These are phyloP conservation scores for Vitellaria paradoxa DNA, from an alignment of 179 eudicot species.

Conservation along the genomic window DNA sequence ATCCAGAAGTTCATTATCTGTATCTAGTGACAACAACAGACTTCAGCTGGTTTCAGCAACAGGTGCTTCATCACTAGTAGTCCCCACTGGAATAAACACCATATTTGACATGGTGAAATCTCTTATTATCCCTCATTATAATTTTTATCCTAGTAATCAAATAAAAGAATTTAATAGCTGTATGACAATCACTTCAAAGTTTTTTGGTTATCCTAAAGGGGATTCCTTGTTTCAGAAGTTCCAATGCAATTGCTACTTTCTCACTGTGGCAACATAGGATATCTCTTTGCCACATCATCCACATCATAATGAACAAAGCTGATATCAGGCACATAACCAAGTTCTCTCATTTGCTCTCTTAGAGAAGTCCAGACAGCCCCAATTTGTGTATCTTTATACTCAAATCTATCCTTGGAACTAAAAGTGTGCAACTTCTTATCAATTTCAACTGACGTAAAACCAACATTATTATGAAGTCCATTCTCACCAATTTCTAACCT, in stretches of 20 bases:
- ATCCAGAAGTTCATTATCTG: too few species aligned
- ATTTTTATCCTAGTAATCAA: background rate
- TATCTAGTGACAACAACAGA: too few species aligned
- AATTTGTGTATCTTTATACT: background rate
- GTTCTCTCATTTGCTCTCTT: slow-evolving; percentile 2
- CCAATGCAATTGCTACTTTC: background rate
- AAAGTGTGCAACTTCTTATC: slow-evolving; percentile 9
- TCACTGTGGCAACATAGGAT: background rate
- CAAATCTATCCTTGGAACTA: slow-evolving; percentile 1
- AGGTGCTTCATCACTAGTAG: background rate
- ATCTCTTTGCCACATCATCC: background rate
- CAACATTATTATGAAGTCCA: slow-evolving; percentile 15
- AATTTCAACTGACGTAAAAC: slow-evolving; percentile 19
- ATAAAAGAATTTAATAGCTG: background rate
- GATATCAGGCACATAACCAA: slow-evolving; percentile 8
- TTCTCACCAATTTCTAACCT: slow-evolving; percentile 18
- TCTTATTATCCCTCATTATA: background rate
- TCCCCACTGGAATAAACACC: background rate
- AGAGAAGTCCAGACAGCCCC: slow-evolving; percentile 12
- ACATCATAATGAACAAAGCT: slow-evolving; percentile 1
- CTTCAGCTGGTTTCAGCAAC: background rate
- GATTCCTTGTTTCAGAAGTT: background rate
- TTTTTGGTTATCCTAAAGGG: background rate
- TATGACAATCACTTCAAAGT: background rate
- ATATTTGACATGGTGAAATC: background rate